Evolutionary conservation across 1,139 yeast genomes (phyloP).

Genomic region (Nakaseomyces bracarensis): DNA sequence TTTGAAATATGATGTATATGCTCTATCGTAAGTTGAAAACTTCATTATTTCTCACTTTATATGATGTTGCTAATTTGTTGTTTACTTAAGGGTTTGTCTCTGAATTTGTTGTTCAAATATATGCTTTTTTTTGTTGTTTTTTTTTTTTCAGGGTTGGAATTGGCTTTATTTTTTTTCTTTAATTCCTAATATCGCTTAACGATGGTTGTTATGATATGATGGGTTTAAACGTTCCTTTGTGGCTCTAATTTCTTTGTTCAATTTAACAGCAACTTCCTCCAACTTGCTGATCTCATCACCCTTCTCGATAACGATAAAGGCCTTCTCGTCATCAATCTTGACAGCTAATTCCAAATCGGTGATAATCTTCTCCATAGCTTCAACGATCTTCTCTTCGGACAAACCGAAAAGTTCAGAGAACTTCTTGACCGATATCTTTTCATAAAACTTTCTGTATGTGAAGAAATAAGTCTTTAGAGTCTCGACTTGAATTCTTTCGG

Average conservation of each 20-base stretch:
- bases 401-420: slow-evolving; percentile 63
- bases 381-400: slow-evolving; percentile 45
- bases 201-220: slow-evolving; percentile 14
- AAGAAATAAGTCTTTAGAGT: slow-evolving; percentile 86
- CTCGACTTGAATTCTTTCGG: slow-evolving; percentile 73
- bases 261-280: slow-evolving; percentile 79
- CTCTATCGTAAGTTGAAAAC: slow-evolving; percentile 3
- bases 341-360: slow-evolving; percentile 68
- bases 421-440: slow-evolving; percentile 62
- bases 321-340: slow-evolving; percentile 51
- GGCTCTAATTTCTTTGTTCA: slow-evolving; percentile 65
- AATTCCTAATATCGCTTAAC: slow-evolving; percentile 10
- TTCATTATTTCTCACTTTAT: background rate
- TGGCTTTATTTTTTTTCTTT: slow-evolving; percentile 3
- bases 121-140: slow-evolving; percentile 3
- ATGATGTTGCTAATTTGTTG: background rate
- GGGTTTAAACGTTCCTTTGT: slow-evolving; percentile 30
- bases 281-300: slow-evolving; percentile 78
- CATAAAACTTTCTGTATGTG: slow-evolving; percentile 70
- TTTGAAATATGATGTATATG: slow-evolving; percentile 3
- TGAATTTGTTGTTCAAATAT: no score
- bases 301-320: slow-evolving; percentile 51
- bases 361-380: slow-evolving; percentile 67
- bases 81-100: background rate
- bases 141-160: slow-evolving; percentile 2